These are phyloP conservation scores for Atkinsonella texensis DNA, from an alignment of 2,329 filamentous ascomycete species.

Conservation along the genomic window DNA sequence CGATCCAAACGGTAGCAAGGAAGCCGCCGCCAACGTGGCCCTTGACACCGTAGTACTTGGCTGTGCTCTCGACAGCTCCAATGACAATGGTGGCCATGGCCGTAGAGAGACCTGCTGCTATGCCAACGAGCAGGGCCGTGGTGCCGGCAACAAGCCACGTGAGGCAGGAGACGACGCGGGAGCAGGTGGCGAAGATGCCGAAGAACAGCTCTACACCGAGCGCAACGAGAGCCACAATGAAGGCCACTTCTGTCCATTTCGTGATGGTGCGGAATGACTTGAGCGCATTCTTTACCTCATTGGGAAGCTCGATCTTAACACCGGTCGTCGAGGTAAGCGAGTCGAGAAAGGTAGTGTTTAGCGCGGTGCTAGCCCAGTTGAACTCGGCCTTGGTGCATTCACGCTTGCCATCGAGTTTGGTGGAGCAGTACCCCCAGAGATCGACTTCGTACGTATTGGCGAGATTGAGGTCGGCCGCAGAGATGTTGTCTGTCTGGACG, in stretches of 20 bases:
- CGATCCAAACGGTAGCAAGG: slow-evolving; percentile 66
- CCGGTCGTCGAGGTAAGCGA: slow-evolving; percentile 35
- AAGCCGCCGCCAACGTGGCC: slow-evolving; percentile 56
- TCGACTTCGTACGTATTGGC: slow-evolving; percentile 69
- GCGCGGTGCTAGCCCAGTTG: slow-evolving; percentile 63
- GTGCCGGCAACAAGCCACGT: slow-evolving; percentile 66
- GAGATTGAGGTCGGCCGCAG: slow-evolving; percentile 47
- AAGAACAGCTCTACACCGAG: slow-evolving; percentile 63
- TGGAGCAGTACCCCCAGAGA: slow-evolving; percentile 79
- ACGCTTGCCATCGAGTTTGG: slow-evolving; percentile 37
- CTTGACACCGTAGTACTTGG: slow-evolving; percentile 60
- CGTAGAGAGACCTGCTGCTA: slow-evolving; percentile 61
- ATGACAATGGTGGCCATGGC: slow-evolving; percentile 60
- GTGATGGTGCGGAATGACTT: slow-evolving; percentile 61
- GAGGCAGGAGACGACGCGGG: slow-evolving; percentile 66
- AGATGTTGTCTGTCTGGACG: slow-evolving; percentile 35
- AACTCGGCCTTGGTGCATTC: slow-evolving; percentile 61
- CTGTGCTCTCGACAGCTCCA: slow-evolving; percentile 36
- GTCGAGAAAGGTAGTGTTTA: slow-evolving; percentile 50
- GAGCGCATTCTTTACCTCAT: slow-evolving; percentile 53
- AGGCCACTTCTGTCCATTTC: slow-evolving; percentile 76
- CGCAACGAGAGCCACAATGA: slow-evolving; percentile 58
- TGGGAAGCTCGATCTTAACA: slow-evolving; percentile 52
- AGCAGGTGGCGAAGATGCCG: slow-evolving; percentile 75
- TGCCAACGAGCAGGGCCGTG: slow-evolving; percentile 41